Evolutionary conservation across 306 rosid species (phyloP).

Genomic region (Prinsepia uniflora): DNA sequence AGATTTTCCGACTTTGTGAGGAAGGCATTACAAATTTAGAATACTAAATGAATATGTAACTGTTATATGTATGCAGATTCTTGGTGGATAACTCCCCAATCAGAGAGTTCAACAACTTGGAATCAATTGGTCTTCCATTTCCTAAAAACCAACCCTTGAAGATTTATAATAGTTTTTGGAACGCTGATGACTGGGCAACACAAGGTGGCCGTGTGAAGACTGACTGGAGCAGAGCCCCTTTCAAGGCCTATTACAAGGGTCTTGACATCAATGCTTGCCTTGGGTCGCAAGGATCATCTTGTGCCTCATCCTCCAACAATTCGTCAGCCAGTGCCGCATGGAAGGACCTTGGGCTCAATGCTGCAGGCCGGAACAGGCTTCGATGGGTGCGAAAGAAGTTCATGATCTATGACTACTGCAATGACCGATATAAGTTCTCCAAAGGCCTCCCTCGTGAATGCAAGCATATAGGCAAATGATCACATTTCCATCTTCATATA

Average conservation of each 20-base stretch:
- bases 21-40: too few relatives aligned
- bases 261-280: constrained; percentile 31
- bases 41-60: neutral
- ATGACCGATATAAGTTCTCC: constrained; percentile 38
- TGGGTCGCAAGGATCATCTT: constrained; percentile 10
- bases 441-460: constrained; percentile 42
- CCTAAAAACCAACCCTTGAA: constrained; percentile 41
- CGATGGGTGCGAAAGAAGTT: constrained; percentile 44
- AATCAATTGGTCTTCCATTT: constrained; percentile 28
- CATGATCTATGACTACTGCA: constrained; percentile 49
- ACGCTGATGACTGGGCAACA: constrained; percentile 50
- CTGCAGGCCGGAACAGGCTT: constrained; percentile 34
- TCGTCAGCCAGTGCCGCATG: constrained; percentile 11
- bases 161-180: constrained; percentile 44
- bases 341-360: constrained; percentile 29
- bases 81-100: constrained; percentile 37
- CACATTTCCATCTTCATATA: neutral
- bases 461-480: constrained; percentile 9
- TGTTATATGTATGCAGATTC: constrained; percentile 18
- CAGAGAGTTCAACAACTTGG: constrained; percentile 39
- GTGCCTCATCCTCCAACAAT: constrained; percentile 3
- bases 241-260: neutral
- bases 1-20: too few relatives aligned
- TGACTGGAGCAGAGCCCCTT: constrained; percentile 3
- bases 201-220: constrained; percentile 35